Evolutionary conservation across 495 filamentous ascomycete species (phyloP), one percentile per base, ranked within the genome.

Genomic region (Penicillium alfredii): DNA sequence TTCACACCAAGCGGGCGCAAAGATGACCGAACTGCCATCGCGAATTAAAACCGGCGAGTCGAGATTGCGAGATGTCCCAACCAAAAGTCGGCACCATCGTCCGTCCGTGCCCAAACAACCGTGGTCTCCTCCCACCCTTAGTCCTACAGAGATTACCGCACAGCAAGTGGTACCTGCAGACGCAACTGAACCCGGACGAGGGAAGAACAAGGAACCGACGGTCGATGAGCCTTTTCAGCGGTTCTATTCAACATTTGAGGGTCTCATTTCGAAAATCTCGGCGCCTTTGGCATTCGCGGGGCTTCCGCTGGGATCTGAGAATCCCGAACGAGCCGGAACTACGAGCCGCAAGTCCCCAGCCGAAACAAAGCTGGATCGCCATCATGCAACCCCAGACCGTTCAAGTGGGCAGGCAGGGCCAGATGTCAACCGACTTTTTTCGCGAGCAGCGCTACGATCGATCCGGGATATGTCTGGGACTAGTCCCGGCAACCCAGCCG

Each of bases 231-330:
- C 81, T 0, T 98, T 96, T 55, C 78, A 86, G 20, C 73, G 78
- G 35, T 98, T 97, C 52, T 98, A 94, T 62, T 86, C 73, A 35
- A 86, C 83, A 11, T 87, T 96, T 51, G 88, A 87, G 33, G 80
- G 71, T 24, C 71, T 96, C 14, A 81, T 96, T 49, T 85, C 82
- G 33, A 77, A 75, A 32, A 74, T 98, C 3, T 93, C 90, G 4
- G 86, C 88, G 0, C 88, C 88, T 8, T 69, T 98, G 5, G 89
- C 88, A 8, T 97, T 94, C 60, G 84, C 90, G 8, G 88, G 90
- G 2, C 78, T 98, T 3, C 92, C 93, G 2, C 62, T 98, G 5
- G 67, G 56, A 6, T 56, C 66, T 7, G 77, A 85, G 11, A 73
- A 78, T 29, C 42, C 69, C 6, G 20, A 53, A 7, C 65, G 68